Evolutionary conservation across 805 yeast genomes (phyloP).

Genomic region (Candida chauliodis): DNA sequence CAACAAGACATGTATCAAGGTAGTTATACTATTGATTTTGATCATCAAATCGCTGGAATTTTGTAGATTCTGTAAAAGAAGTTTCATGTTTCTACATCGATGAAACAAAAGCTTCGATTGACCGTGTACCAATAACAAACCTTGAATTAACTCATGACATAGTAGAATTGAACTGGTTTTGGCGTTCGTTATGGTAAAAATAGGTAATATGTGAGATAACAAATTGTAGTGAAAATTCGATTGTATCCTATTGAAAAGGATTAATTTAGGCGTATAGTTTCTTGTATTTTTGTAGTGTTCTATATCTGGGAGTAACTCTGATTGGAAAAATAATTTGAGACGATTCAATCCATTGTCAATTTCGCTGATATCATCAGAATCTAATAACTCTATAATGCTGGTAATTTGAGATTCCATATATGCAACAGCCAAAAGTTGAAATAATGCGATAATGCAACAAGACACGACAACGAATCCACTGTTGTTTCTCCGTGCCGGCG

Average conservation of each 20-base stretch:
- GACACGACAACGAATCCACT: no score
- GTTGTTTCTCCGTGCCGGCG: no score
- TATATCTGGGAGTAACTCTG: conserved; percentile 10
- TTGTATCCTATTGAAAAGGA: conserved; percentile 43
- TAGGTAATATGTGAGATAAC: conserved; percentile 22
- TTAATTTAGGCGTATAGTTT: conserved; percentile 3
- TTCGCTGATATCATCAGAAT: conserved; percentile 9
- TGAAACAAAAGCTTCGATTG: conserved; percentile 49
- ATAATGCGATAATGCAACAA: not conserved
- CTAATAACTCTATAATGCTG: conserved; percentile 16
- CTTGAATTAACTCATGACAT: conserved; percentile 48
- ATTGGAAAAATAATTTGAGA: not conserved
- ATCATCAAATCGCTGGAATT: conserved; percentile 11
- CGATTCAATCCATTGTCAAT: conserved; percentile 12
- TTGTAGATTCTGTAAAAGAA: conserved; percentile 25
- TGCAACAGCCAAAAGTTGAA: not conserved
- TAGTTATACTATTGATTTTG: conserved; percentile 42
- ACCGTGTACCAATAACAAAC: conserved; percentile 58
- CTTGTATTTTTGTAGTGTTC: conserved; percentile 10
- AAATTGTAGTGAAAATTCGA: conserved; percentile 53
- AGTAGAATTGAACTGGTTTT: conserved; percentile 10
- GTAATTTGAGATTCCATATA: conserved; percentile 10
- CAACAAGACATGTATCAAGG: conserved; percentile 56
- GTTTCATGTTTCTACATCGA: conserved; percentile 36
- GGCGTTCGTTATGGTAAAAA: not conserved